Evolutionary conservation across 345 rosid genomes (phyloP), one percentile per base, ranked within the genome.

Genomic region (Linum tenue): DNA sequence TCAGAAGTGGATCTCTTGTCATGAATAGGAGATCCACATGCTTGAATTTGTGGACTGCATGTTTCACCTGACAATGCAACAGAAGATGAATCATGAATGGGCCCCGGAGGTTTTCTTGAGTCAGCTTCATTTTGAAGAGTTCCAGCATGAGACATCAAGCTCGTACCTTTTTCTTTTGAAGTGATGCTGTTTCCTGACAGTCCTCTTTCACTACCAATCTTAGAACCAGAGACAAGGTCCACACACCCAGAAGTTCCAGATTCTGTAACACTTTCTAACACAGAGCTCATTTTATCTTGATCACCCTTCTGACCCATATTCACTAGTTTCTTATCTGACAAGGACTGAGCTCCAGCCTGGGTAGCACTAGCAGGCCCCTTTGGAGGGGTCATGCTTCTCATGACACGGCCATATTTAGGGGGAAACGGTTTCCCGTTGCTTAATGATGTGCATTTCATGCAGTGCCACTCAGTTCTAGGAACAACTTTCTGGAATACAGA

Each of bases 401-500:
- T 74, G 61, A 85, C 84, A 73, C 96, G 90, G 7, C 99, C 99
- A 75, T 90, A 86, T 68, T 84, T 80, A 66, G 96, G 97, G 39
- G 96, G 92, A 73, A 86, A 81, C 63, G 96, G 90, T 79, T 90
- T 94, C 40, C 99, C 92, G 57, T 75, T 84, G 75, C 81, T 79
- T 71, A 81, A 67, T 63, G 81, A 73, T 72, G 83, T 73, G 77
- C 96, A 94, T 69, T 75, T 90, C 66, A 80, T 67, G 81, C 99
- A 94, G 77, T 90, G 92, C 97, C 99, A 90, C 75, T 94, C 99
- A 37, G 81, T 84, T 72, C 85, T 86, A 43, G 95, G 91, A 64
- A 88, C 79, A 68, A 78, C 92, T 75, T 81, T 83, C 69, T 81
- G 80, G 77, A 77, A 87, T 72, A 77, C 70, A 38, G 82, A 56